A percentile compares a stretch with the other conserved stretches of the same genome.
These are phyloP conservation scores for Phytopythium delawarense DNA, from an alignment of 352 stramenopile genomes.

Conservation along the genomic window DNA sequence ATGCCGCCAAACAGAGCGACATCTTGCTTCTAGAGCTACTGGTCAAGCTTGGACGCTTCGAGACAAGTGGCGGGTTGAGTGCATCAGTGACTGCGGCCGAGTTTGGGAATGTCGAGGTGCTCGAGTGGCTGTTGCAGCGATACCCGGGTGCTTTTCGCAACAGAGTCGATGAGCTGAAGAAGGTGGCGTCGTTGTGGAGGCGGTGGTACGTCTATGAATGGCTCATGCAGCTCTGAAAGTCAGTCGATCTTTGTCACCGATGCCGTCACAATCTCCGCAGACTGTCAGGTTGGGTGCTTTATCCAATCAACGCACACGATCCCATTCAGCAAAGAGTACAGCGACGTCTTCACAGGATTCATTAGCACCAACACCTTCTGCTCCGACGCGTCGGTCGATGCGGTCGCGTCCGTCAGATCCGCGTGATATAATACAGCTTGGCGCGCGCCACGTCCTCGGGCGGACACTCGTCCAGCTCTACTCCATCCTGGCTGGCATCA, in stretches of 20 bases:
- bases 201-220: background rate
- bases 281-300: no score
- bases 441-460: slow-evolving; percentile 49
- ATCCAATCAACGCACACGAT: no score
- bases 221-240: background rate
- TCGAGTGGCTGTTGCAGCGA: background rate
- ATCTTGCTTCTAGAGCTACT: background rate
- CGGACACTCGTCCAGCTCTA: slow-evolving; percentile 45
- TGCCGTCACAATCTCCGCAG: no score
- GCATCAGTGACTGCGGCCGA: background rate
- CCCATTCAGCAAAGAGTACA: no score
- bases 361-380: background rate
- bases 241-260: no score
- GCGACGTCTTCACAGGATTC: no score
- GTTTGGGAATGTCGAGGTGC: background rate
- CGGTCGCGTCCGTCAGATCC: slow-evolving; percentile 1
- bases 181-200: background rate
- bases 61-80: background rate
- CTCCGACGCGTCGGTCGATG: background rate
- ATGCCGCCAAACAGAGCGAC: background rate
- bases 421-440: slow-evolving; percentile 57
- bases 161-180: background rate
- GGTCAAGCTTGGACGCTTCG: background rate
- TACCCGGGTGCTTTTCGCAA: background rate
- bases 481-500: slow-evolving; percentile 16